Base-by-base conservation (phyloP, 768 basidiomycete genomes). In the Hygrophorus pudorinus region DNA sequence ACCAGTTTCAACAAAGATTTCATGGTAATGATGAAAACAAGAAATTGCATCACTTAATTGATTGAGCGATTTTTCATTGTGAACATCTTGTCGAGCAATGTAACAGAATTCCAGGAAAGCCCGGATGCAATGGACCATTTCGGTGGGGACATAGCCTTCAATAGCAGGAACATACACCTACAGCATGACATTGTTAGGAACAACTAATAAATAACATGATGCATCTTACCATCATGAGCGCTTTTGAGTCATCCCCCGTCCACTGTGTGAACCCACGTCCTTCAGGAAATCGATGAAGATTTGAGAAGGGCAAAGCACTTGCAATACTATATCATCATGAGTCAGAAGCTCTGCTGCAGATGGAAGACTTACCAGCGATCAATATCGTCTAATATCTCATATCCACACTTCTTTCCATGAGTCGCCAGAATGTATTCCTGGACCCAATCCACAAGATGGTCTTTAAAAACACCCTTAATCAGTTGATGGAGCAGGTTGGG, bases 381-480 rank as follows among this genome's bases (percentile, higher is more conserved):
- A 45, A 66, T 65, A 14, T 66, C 60, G 45, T 57, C 58, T 4
- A 65, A 21, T 24, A 66, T 59, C 6, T 24, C 36, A 13, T 54
- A 43, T 1, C 54, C 63, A 8, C 38, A 12, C 4, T 44, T 43
- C 16, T 53, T 44, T 0, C 50, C 47, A 47, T 63, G 47, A 1
- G 24, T 31, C 0, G 41, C 1, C 1, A 40, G 7, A 2, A 71
- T 42, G 40, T 65, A 68, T 5, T 59, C 47, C 1, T 44, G 40
- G 0, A 62, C 55, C 67, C 67, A 69, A 6, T 41, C 41, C 0
- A 69, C 66, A 9, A 68, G 49, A 44, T 68, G 66, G 35, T 68
- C 66, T 41, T 67, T 68, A 52, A 68, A 69, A 2, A 53, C 56
- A 6, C 66, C 65, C 46, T 68, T 70, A 51, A 67, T 65, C 3